These are phyloP conservation scores for Cladochytrium replicatum DNA, from an alignment of 192 early-diverging fungal species.

Conservation along the genomic window DNA sequence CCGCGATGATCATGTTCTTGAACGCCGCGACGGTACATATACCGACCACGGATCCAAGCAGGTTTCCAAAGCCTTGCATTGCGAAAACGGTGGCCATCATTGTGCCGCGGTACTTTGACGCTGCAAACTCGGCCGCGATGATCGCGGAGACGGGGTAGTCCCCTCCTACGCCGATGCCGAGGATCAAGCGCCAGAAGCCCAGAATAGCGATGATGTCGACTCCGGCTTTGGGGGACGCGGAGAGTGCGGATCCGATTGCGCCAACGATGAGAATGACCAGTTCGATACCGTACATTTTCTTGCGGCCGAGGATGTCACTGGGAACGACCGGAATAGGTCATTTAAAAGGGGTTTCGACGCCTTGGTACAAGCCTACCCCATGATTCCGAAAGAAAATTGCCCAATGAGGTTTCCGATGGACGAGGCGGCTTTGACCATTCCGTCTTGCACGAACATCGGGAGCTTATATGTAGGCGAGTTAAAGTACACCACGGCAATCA, in stretches of 20 bases:
- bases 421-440: too few species aligned
- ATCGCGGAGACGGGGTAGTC: conserved; percentile 82
- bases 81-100: conserved; percentile 77
- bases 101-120: conserved; percentile 58
- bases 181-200: conserved; percentile 70
- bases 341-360: too few species aligned
- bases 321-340: too few species aligned
- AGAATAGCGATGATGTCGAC: conserved; percentile 55
- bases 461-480: too few species aligned
- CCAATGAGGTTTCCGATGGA: conserved; percentile 80
- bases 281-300: conserved; percentile 66
- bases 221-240: conserved; percentile 50
- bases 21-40: conserved; percentile 57
- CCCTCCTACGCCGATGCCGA: conserved; percentile 79
- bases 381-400: conserved; percentile 72
- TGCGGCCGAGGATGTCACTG: too few species aligned
- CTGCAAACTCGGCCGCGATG: conserved; percentile 75
- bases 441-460: too few species aligned
- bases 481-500: conserved; percentile 43
- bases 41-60: conserved; percentile 58
- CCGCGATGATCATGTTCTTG: conserved; percentile 47
- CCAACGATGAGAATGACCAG: conserved; percentile 71
- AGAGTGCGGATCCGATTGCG: conserved; percentile 64
- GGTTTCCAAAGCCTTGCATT: conserved; percentile 75
- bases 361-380: too few species aligned